Evolutionary conservation across 2,329 filamentous ascomycete genomes (phyloP).

Genomic region (Ophiostoma montium): DNA sequence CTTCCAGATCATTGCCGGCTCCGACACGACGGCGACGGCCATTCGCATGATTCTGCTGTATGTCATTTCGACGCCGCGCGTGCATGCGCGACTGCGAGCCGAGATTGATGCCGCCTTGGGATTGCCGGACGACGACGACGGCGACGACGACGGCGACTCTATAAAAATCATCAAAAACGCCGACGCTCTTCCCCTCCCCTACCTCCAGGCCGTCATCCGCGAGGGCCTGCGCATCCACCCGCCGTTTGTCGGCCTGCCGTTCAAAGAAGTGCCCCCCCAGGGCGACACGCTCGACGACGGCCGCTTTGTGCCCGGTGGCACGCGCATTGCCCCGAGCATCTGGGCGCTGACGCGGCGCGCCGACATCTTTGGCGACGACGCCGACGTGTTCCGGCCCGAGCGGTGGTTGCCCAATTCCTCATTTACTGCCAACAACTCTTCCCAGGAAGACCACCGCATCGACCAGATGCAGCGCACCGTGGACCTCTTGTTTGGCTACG

Average conservation of each 20-base stretch:
- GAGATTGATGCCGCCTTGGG: conserved; percentile 25
- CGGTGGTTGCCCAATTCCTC: conserved; percentile 26
- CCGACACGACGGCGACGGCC: conserved; percentile 20
- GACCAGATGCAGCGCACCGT: conserved; percentile 16
- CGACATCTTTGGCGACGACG: conserved; percentile 23
- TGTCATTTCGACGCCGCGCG: conserved; percentile 15
- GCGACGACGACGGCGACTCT: background rate
- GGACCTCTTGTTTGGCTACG: conserved; percentile 27
- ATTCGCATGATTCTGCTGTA: conserved; percentile 17
- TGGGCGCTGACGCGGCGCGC: conserved; percentile 23
- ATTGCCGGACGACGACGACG: conserved; percentile 1
- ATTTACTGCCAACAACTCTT: no score
- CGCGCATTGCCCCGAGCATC: conserved; percentile 21
- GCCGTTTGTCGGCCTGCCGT: conserved; percentile 23
- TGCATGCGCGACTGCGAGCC: conserved; percentile 13
- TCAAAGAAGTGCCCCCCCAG: conserved; percentile 21
- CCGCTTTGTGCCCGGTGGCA: conserved; percentile 30
- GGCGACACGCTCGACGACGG: conserved; percentile 25
- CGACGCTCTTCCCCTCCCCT: conserved; percentile 27
- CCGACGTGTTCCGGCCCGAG: conserved; percentile 29
- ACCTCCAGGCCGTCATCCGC: conserved; percentile 34
- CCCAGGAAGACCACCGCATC: background rate
- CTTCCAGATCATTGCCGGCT: conserved; percentile 23
- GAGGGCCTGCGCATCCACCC: conserved; percentile 34
- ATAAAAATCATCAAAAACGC: conserved; percentile 3